Percentiles rank a stretch among this genome's conserved stretches.
These are phyloP conservation scores for Dipteronia dyeriana DNA, from an alignment of 345 rosid species.

Conservation along the genomic window DNA sequence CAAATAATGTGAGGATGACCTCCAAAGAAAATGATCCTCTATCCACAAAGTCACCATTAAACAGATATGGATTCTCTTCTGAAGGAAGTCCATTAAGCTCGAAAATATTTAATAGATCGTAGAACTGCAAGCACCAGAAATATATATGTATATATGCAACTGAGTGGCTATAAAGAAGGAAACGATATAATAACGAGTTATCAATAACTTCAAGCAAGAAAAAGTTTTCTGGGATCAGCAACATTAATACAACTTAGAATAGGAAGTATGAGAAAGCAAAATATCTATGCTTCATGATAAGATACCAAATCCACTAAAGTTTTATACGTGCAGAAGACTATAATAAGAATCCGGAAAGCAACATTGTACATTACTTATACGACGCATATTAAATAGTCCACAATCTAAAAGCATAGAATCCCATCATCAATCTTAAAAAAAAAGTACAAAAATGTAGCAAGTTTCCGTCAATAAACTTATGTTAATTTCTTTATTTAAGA, in stretches of 20 bases:
- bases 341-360: constrained; percentile 1
- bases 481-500: background rate
- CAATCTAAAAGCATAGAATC: background rate
- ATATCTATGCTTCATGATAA: background rate
- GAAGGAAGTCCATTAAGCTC: constrained; percentile 98
- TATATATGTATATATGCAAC: background rate
- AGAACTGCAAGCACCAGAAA: constrained; percentile 65
- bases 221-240: background rate
- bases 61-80: constrained; percentile 92
- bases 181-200: constrained; percentile 8
- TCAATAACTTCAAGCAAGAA: background rate
- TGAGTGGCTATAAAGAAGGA: background rate
- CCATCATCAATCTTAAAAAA: background rate
- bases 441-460: background rate
- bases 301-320: constrained; percentile 11
- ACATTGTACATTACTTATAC: background rate
- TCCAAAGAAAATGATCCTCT: constrained; percentile 96
- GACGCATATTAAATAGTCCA: background rate
- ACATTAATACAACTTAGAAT: background rate
- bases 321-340: background rate
- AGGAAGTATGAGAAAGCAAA: constrained; percentile 3
- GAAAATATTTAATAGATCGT: constrained; percentile 88
- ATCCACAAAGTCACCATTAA: constrained; percentile 98
- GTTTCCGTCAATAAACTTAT: background rate
- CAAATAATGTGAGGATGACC: constrained; percentile 92